Conservation (phyloP, 176 grass and related monocot species). For the Typha latifolia region DNA sequence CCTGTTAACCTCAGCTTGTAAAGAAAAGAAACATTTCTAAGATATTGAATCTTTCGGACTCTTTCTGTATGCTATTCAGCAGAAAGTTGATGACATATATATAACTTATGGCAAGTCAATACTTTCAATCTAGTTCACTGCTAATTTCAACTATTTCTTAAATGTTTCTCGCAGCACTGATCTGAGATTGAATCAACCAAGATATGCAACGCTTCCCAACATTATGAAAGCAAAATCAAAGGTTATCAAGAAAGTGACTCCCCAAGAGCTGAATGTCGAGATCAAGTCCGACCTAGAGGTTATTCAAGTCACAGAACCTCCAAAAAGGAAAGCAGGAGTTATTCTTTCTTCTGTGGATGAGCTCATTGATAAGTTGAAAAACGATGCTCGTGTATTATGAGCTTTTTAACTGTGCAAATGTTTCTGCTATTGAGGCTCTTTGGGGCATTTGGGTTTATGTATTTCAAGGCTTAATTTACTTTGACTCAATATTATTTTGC, state of each 20-base stretch:
- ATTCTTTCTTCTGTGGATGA: slow-evolving; percentile 77
- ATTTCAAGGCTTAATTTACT: too few species aligned
- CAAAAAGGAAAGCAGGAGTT: slow-evolving; percentile 84
- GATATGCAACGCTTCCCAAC: slow-evolving; percentile 88
- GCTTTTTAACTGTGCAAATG: neutral
- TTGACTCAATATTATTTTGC: too few species aligned
- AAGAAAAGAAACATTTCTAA: too few species aligned
- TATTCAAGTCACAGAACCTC: slow-evolving; percentile 59
- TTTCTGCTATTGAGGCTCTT: too few species aligned
- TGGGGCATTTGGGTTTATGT: neutral
- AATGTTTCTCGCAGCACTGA: slow-evolving; percentile 47
- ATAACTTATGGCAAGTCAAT: neutral
- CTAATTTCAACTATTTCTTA: neutral
- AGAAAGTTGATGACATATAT: too few species aligned
- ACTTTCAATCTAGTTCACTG: neutral
- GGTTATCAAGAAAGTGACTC: slow-evolving; percentile 76
- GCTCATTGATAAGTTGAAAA: slow-evolving; percentile 69
- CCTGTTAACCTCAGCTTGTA: too few species aligned
- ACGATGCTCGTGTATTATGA: slow-evolving; percentile 69
- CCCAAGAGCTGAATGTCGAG: slow-evolving; percentile 57
- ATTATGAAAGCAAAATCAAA: slow-evolving; percentile 99
- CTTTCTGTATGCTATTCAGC: too few species aligned
- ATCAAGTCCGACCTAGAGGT: slow-evolving; percentile 79
- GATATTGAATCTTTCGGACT: too few species aligned
- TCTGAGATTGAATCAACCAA: slow-evolving; percentile 85